A percentile compares a stretch with the other conserved stretches of the same genome.
Evolutionary conservation across 1,284 basidiomycete genomes (phyloP).

Genomic region (Anthracocystis setariae): DNA sequence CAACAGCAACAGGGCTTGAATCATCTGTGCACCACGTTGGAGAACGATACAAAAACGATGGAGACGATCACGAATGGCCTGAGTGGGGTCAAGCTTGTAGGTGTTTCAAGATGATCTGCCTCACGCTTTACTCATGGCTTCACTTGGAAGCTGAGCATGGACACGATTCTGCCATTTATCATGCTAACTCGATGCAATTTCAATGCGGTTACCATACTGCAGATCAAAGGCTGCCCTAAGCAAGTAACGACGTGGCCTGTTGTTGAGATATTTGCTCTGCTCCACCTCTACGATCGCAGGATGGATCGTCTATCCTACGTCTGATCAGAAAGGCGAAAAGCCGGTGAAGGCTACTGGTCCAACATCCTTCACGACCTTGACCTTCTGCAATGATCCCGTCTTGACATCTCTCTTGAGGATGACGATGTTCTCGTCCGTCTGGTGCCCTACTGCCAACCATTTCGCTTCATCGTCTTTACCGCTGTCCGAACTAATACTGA

Average conservation of each 20-base stretch:
- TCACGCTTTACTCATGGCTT: too few species aligned
- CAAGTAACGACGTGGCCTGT: too few species aligned
- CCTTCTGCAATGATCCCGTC: conserved; percentile 31
- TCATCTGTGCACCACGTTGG: conserved; percentile 61
- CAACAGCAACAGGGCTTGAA: conserved; percentile 63
- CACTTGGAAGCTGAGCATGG: too few species aligned
- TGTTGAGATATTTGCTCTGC: too few species aligned
- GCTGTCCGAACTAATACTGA: conserved; percentile 35
- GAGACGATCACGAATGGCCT: conserved; percentile 59
- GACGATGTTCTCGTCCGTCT: conserved; percentile 46
- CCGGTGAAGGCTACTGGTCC: conserved; percentile 48
- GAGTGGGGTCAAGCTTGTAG: conserved; percentile 57
- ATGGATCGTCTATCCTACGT: background rate
- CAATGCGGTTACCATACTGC: background rate
- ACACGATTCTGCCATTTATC: too few species aligned
- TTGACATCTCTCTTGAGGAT: conserved; percentile 33
- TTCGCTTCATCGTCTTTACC: conserved; percentile 21
- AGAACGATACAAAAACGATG: conserved; percentile 55
- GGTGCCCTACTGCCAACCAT: conserved; percentile 51
- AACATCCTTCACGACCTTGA: conserved; percentile 5
- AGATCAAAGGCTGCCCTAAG: background rate
- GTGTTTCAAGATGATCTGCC: conserved; percentile 37
- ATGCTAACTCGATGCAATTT: too few species aligned
- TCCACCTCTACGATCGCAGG: too few species aligned
- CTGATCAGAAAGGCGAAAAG: conserved; percentile 36